Evolutionary conservation across 306 rosid species (phyloP).

Genomic region (Chamaecrista fasciculata): DNA sequence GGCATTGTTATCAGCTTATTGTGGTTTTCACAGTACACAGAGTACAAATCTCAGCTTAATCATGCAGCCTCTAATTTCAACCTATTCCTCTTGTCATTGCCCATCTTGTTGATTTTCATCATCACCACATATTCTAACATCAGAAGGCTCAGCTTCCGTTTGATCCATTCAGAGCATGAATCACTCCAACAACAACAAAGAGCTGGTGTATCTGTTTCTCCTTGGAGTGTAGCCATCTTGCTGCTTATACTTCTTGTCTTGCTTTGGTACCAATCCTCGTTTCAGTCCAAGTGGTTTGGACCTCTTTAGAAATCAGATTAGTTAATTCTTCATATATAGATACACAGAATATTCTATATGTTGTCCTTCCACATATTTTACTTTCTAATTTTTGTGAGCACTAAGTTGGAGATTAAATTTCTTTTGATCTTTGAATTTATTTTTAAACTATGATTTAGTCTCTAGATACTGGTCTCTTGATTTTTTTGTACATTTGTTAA

Average conservation of each 20-base stretch:
- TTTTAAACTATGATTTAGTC: no score
- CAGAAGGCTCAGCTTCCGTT: slow-evolving; percentile 35
- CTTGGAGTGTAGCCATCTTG: slow-evolving; percentile 51
- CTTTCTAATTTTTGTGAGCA: no score
- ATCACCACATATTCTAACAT: slow-evolving; percentile 42
- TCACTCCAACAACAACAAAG: neutral
- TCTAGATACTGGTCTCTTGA: no score
- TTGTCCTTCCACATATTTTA: no score
- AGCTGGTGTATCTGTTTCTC: slow-evolving; percentile 32
- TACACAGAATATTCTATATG: neutral
- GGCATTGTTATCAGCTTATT: slow-evolving; percentile 61
- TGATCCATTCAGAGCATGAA: slow-evolving; percentile 11
- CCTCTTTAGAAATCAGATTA: slow-evolving; percentile 37
- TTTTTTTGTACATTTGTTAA: no score
- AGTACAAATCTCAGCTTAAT: slow-evolving; percentile 45
- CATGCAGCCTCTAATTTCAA: slow-evolving; percentile 44
- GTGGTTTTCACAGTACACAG: slow-evolving; percentile 54
- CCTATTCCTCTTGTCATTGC: slow-evolving; percentile 48
- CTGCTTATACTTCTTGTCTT: slow-evolving; percentile 40
- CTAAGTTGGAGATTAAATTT: no score
- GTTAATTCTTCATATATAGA: neutral
- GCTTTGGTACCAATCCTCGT: slow-evolving; percentile 42
- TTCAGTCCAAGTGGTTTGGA: slow-evolving; percentile 59
- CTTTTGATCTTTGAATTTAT: no score
- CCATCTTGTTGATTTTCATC: slow-evolving; percentile 47